Conservation (phyloP, 2,329 filamentous ascomycete genomes). For the Apiospora phragmitis region DNA sequence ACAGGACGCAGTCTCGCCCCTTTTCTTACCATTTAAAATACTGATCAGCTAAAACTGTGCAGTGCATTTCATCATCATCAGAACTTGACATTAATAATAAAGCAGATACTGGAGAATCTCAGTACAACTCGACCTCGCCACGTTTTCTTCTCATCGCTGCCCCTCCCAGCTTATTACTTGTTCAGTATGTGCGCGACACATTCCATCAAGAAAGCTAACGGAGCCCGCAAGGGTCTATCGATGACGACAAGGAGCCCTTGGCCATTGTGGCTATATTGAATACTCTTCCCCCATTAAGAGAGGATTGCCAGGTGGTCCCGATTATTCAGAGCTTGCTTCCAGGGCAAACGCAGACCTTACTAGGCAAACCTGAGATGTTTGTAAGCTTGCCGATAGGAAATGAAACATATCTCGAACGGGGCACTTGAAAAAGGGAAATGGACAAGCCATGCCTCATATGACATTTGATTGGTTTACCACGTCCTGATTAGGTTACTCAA, state of each 20-base stretch:
- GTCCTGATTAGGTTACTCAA: not conserved
- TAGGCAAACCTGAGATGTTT: not conserved
- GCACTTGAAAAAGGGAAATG: not conserved
- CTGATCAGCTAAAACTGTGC: not conserved
- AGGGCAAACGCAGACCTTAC: not conserved
- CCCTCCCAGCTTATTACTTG: not conserved
- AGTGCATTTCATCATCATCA: not conserved
- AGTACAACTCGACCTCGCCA: not conserved
- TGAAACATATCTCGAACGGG: not conserved
- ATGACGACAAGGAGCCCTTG: no score
- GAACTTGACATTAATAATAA: not conserved
- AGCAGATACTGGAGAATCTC: not conserved
- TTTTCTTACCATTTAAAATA: not conserved
- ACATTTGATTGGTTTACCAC: not conserved
- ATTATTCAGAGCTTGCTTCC: not conserved
- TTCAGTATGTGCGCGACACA: no score
- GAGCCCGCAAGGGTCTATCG: no score
- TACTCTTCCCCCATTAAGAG: not conserved
- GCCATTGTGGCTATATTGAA: no score
- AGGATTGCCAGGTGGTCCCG: not conserved
- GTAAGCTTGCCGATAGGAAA: not conserved
- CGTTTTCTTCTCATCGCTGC: not conserved
- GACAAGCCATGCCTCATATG: not conserved
- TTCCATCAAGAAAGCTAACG: no score
- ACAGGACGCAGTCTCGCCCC: not conserved